Conservation (phyloP, 2,329 filamentous ascomycete genomes). For the Seiridium cupressi region DNA sequence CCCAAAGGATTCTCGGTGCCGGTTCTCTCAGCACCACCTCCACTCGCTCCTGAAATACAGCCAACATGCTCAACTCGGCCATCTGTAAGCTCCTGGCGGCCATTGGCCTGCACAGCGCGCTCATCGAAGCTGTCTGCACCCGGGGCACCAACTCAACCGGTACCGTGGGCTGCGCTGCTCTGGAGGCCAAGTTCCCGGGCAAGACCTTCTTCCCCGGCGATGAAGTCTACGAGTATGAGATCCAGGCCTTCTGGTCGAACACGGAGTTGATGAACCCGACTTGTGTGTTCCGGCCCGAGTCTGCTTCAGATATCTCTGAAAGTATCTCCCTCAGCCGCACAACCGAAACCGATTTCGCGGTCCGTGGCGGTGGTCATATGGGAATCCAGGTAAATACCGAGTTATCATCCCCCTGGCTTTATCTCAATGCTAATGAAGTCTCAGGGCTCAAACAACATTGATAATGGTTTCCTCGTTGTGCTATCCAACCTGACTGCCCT, state of each 20-base stretch:
- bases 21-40: background rate
- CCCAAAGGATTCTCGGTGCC: no score
- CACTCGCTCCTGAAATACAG: background rate
- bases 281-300: slow-evolving; percentile 31
- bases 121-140: background rate
- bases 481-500: slow-evolving; percentile 14
- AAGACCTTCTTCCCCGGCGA: slow-evolving; percentile 20
- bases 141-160: background rate
- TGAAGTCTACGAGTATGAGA: slow-evolving; percentile 27
- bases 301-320: slow-evolving; percentile 20
- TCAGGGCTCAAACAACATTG: slow-evolving; percentile 14
- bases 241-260: slow-evolving; percentile 32
- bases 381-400: slow-evolving; percentile 21
- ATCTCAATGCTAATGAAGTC: background rate
- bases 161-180: slow-evolving; percentile 5
- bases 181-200: slow-evolving; percentile 10
- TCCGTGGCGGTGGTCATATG: slow-evolving; percentile 32
- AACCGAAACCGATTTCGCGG: slow-evolving; percentile 22
- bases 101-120: background rate
- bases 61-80: background rate
- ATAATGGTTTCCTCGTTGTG: slow-evolving; percentile 11
- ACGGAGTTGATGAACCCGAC: slow-evolving; percentile 29
- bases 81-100: background rate
- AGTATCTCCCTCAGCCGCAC: slow-evolving; percentile 19
- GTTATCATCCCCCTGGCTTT: background rate